Percentiles rank a stretch among this genome's conserved stretches.
Conservation (phyloP, 1,139 yeast species). For the Geotrichum cucujoidarum region DNA sequence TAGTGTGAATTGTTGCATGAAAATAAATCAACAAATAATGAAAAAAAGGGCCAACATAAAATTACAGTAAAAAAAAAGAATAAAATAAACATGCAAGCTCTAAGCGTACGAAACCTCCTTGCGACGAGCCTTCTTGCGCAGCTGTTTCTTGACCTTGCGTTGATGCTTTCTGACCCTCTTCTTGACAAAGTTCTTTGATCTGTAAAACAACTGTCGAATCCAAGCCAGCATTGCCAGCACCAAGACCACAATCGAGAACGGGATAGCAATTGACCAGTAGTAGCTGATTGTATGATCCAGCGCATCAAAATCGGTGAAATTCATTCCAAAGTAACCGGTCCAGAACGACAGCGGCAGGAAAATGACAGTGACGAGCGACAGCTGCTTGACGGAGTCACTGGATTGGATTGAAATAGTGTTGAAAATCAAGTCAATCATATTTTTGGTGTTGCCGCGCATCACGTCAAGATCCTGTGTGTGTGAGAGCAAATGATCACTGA, state of each 20-base stretch:
- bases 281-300: constrained; percentile 42
- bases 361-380: constrained; percentile 49
- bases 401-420: constrained; percentile 51
- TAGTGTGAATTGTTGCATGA: not conserved
- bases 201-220: constrained; percentile 17
- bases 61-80: not conserved
- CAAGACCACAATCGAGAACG: constrained; percentile 43
- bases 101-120: constrained; percentile 11
- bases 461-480: constrained; percentile 49
- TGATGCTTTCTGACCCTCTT: constrained; percentile 17
- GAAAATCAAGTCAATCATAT: constrained; percentile 47
- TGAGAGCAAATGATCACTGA: constrained; percentile 48
- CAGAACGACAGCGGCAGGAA: constrained; percentile 51
- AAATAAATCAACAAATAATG: not conserved
- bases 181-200: constrained; percentile 10
- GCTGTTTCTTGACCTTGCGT: constrained; percentile 15
- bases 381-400: constrained; percentile 47
- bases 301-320: constrained; percentile 47
- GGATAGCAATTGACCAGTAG: constrained; percentile 50
- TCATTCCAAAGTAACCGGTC: constrained; percentile 59
- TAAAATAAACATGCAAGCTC: not conserved
- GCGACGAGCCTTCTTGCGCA: constrained; percentile 14
- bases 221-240: constrained; percentile 32
- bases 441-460: constrained; percentile 48
- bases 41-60: not conserved